Conservation (phyloP, 164 flowering plant species). For the Malania oleifera region DNA sequence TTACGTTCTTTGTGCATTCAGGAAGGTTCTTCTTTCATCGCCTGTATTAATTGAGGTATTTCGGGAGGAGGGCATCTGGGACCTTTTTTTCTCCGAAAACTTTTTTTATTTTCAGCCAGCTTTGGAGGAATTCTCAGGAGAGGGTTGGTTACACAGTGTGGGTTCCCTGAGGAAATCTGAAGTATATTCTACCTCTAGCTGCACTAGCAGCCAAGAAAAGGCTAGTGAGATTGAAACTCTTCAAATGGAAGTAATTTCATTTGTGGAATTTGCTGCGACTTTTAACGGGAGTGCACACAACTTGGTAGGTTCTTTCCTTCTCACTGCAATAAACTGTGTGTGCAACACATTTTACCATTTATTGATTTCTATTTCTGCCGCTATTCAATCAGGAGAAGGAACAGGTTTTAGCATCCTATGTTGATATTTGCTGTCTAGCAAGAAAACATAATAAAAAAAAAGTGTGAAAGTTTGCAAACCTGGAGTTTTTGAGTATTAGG, state of each 20-base stretch:
- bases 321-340: not conserved
- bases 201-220: conserved; percentile 17
- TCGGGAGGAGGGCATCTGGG: conserved; percentile 88
- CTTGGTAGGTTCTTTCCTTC: conserved; percentile 46
- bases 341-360: not conserved
- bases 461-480: too few relatives aligned
- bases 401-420: not conserved
- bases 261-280: conserved; percentile 86
- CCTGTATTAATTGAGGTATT: conserved; percentile 60
- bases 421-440: not conserved
- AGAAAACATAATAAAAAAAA: too few relatives aligned
- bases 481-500: too few relatives aligned
- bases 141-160: conserved; percentile 15
- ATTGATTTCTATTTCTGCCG: not conserved
- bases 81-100: conserved; percentile 79
- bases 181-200: conserved; percentile 15
- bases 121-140: conserved; percentile 37
- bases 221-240: conserved; percentile 40
- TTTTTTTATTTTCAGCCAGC: conserved; percentile 73
- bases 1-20: conserved; percentile 55
- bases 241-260: conserved; percentile 74
- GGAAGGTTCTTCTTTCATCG: conserved; percentile 57
- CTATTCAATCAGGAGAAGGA: not conserved
- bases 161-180: conserved; percentile 15
- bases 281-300: conserved; percentile 58